Conservation (phyloP, 108 stramenopile species). For the Skeletonema tropicum region DNA sequence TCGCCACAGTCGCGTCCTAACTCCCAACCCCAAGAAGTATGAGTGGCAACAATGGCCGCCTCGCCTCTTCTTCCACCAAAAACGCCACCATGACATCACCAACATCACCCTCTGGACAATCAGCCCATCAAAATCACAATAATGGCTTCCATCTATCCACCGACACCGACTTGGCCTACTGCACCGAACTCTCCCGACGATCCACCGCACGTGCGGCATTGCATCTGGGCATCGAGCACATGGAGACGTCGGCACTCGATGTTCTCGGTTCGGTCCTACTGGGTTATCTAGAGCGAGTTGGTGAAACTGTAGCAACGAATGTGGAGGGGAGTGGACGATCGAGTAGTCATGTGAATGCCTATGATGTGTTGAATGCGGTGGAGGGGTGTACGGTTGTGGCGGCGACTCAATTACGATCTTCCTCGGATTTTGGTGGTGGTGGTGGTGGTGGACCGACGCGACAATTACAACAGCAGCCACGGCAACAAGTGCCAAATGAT, state of each 20-base stretch:
- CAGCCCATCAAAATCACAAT: too few species aligned
- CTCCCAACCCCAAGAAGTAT: too few species aligned
- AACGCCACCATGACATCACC: background rate
- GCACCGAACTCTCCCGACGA: conserved; percentile 66
- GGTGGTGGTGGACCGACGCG: conserved; percentile 20
- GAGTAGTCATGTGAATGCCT: conserved; percentile 76
- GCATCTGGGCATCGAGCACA: conserved; percentile 77
- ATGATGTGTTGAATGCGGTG: conserved; percentile 80
- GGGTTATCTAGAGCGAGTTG: conserved; percentile 63
- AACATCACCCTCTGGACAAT: background rate
- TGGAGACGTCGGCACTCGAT: conserved; percentile 73
- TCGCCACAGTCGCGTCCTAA: too few species aligned
- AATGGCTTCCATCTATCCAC: conserved; percentile 15
- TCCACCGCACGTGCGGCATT: conserved; percentile 82
- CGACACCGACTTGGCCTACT: conserved; percentile 56
- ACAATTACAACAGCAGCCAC: background rate
- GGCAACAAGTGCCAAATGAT: background rate
- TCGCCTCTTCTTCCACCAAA: background rate
- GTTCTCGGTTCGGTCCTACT: conserved; percentile 67
- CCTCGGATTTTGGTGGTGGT: too few species aligned
- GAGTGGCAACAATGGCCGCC: too few species aligned
- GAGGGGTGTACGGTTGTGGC: conserved; percentile 65
- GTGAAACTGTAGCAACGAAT: conserved; percentile 55
- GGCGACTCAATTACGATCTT: conserved; percentile 26
- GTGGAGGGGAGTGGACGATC: conserved; percentile 80